These are phyloP conservation scores for Monosporozyma aerobia DNA, from an alignment of 805 yeast species.

Conservation along the genomic window DNA sequence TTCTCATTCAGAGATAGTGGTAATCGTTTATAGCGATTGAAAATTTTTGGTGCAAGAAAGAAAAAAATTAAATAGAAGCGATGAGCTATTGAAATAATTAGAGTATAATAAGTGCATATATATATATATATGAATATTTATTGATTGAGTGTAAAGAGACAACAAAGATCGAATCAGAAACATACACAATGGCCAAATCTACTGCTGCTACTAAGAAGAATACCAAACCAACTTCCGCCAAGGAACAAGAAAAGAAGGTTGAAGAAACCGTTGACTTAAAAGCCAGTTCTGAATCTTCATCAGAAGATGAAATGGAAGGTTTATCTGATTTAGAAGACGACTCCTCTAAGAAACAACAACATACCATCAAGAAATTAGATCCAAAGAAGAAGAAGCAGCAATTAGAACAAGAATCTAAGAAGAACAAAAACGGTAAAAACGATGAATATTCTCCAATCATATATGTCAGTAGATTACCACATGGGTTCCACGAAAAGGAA, in stretches of 20 bases:
- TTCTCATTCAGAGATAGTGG: background rate
- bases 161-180: conserved; percentile 2
- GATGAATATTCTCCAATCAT: conserved; percentile 52
- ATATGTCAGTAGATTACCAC: conserved; percentile 87
- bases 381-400: conserved; percentile 15
- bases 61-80: background rate
- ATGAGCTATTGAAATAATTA: background rate
- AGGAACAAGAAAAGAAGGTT: conserved; percentile 16
- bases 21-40: background rate
- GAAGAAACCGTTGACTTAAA: conserved; percentile 16
- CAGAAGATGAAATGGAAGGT: conserved; percentile 13
- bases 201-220: background rate
- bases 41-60: background rate
- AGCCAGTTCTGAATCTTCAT: conserved; percentile 4
- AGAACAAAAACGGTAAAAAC: conserved; percentile 13
- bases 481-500: conserved; percentile 81
- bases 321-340: conserved; percentile 20
- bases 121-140: background rate
- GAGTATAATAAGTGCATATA: background rate
- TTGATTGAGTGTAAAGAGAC: no score
- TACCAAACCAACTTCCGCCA: background rate
- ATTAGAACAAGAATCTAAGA: conserved; percentile 9
- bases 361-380: conserved; percentile 25
- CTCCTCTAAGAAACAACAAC: conserved; percentile 22
- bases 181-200: conserved; percentile 7